Base-by-base conservation (phyloP, 108 stramenopile genomes). In the Pseudonitzschia multistriata region DNA sequence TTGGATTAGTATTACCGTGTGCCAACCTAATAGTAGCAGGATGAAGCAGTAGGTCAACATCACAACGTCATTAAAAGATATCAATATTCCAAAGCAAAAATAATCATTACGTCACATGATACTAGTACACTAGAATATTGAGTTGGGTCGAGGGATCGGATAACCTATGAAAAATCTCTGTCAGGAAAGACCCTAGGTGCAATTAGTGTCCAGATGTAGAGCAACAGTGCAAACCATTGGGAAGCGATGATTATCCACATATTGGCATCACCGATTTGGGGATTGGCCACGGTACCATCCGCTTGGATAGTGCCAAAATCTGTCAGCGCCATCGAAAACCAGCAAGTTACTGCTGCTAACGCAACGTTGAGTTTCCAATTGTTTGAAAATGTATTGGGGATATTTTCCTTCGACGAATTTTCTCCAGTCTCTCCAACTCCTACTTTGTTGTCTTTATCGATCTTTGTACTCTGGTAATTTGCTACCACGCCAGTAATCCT, bases 231-330 rank as follows among this genome's bases (percentile, higher is more conserved):
- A 21, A 92, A 59, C 96, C 96, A 97, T 67, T 98, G 98, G 15
- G 90, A 90, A 4, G 77, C 76, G 67, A 95, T 87, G 3, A 96
- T 78, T 53, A 98, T 88, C 94, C 95, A 97, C 96, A 97, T 97
- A 52, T 85, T 86, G 24, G 80, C 82, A 65, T 78, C 64, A 3
- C 93, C 91, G 2, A 87, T 86, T 36, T 84, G 72, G 19, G 93
- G 93, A 83, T 96, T 86, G 22, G 90, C 88, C 5, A 80, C 80
- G 57, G 68, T 64, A 21, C 91, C 90, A 35, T 83, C 77, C n/a
- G 55, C 70, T 54, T 89, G 76, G 36, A 93, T 83, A 0, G 86
- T 74, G 8, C 96, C 96, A 96, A 96, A 98, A 36, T 85, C 85
- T 30, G 97, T 96, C 33, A 98, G 80, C 30, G 88, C 80, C 95